These are phyloP conservation scores for Ceratocystis lukuohia DNA, from an alignment of 2,329 filamentous ascomycete genomes.

Conservation along the genomic window DNA sequence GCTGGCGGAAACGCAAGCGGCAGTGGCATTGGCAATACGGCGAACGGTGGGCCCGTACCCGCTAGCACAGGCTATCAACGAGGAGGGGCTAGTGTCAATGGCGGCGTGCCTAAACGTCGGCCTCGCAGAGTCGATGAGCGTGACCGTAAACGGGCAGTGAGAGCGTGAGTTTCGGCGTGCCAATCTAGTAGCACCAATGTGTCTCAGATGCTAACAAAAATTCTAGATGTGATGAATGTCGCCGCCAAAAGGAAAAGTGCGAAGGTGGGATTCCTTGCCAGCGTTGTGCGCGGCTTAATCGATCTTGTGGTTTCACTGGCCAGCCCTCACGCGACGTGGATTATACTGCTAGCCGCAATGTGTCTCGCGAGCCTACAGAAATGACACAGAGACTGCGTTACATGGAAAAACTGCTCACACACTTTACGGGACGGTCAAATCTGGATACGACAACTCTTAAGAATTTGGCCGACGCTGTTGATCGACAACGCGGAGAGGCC, in stretches of 20 bases:
- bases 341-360: slow-evolving; percentile 1
- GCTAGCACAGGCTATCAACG: slow-evolving; percentile 3
- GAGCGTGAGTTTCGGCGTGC: slow-evolving; percentile 21
- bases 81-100: slow-evolving; percentile 1
- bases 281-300: slow-evolving; percentile 37
- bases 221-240: slow-evolving; percentile 39
- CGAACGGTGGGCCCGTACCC: neutral
- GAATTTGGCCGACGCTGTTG: slow-evolving; percentile 32
- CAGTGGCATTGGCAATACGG: slow-evolving; percentile 15
- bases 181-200: neutral
- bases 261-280: slow-evolving; percentile 42
- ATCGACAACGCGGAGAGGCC: slow-evolving; percentile 23
- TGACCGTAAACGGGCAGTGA: slow-evolving; percentile 24
- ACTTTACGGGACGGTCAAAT: slow-evolving; percentile 34
- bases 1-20: slow-evolving; percentile 12
- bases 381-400: slow-evolving; percentile 22
- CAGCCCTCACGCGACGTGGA: slow-evolving; percentile 19
- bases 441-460: slow-evolving; percentile 32
- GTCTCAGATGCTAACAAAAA: neutral
- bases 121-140: slow-evolving; percentile 23
- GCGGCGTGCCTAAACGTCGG: slow-evolving; percentile 21
- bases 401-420: slow-evolving; percentile 36
- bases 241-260: slow-evolving; percentile 43
- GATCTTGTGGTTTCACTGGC: slow-evolving; percentile 36
- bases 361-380: slow-evolving; percentile 19